These are phyloP conservation scores for Trichosporon coremiiforme DNA, from an alignment of 1,284 basidiomycete species.

Conservation along the genomic window DNA sequence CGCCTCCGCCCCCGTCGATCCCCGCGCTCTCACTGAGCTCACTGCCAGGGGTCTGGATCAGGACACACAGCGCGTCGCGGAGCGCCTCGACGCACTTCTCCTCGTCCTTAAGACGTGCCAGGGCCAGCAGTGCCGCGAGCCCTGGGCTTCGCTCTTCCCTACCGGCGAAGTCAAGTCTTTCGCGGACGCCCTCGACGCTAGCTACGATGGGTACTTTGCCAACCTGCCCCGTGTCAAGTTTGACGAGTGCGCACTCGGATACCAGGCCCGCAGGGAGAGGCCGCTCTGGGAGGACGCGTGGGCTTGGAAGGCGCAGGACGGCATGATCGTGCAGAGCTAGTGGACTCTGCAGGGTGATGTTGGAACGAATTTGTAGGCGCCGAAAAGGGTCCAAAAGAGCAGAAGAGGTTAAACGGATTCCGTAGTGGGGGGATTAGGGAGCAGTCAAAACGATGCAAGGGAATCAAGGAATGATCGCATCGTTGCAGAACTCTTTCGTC, in stretches of 20 bases:
- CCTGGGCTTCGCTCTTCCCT: conserved; percentile 42
- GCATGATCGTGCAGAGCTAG: background rate
- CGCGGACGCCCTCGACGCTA: conserved; percentile 29
- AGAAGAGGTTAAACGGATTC: too few species aligned
- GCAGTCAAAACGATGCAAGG: background rate
- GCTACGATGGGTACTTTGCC: conserved; percentile 42
- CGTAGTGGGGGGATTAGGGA: background rate
- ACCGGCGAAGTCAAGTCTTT: conserved; percentile 30
- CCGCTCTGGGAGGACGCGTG: conserved; percentile 33
- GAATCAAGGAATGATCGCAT: background rate
- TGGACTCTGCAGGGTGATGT: too few species aligned
- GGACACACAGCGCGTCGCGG: background rate
- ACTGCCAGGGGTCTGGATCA: too few species aligned
- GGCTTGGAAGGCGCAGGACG: background rate
- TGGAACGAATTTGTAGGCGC: too few species aligned
- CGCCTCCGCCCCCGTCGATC: background rate
- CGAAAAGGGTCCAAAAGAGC: too few species aligned
- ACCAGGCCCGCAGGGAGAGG: conserved; percentile 36
- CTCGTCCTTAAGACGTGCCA: conserved; percentile 48
- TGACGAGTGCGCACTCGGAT: conserved; percentile 36
- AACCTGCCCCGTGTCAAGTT: conserved; percentile 42
- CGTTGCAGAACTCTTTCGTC: too few species aligned
- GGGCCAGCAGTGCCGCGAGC: conserved; percentile 38
- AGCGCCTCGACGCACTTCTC: conserved; percentile 46
- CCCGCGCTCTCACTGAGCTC: background rate